A percentile compares a stretch with the other conserved stretches of the same genome.
These are phyloP conservation scores for Cladosporium sp. DNA, from an alignment of 2,329 filamentous ascomycete species.

Conservation along the genomic window DNA sequence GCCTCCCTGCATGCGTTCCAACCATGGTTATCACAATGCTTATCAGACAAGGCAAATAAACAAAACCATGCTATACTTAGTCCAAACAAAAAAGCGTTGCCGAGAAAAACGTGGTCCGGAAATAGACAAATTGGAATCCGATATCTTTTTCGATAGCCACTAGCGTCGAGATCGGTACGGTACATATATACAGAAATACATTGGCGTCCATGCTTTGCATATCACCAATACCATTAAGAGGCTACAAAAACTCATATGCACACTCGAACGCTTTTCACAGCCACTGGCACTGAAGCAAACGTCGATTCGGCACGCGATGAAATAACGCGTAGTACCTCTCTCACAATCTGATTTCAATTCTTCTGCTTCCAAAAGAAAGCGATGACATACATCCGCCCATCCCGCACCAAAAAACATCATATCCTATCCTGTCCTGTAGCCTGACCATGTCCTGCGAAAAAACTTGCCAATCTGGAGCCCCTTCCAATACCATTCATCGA, in stretches of 20 bases:
- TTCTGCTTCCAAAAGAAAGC: too few relatives aligned
- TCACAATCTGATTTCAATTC: neutral
- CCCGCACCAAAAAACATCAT: too few relatives aligned
- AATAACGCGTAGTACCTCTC: neutral
- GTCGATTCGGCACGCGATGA: too few relatives aligned
- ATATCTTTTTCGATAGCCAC: neutral
- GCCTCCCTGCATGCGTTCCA: neutral
- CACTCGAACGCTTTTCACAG: neutral
- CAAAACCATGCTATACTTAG: neutral
- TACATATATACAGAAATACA: neutral
- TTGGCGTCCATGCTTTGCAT: neutral
- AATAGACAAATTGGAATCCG: neutral
- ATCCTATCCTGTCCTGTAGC: too few relatives aligned
- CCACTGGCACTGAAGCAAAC: too few relatives aligned
- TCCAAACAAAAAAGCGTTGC: neutral
- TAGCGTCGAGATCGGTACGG: neutral
- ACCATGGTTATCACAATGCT: neutral
- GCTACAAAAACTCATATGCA: too few relatives aligned
- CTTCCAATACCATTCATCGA: neutral
- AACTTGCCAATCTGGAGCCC: neutral
- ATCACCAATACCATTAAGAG: neutral
- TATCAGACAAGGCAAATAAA: neutral
- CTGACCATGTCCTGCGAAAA: neutral
- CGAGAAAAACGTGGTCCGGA: neutral
- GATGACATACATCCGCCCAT: too few relatives aligned